A percentile compares a stretch with the other conserved stretches of the same genome.
Evolutionary conservation across 371 early-diverging fungal species (phyloP).

Genomic region (Fennellomyces sp.): DNA sequence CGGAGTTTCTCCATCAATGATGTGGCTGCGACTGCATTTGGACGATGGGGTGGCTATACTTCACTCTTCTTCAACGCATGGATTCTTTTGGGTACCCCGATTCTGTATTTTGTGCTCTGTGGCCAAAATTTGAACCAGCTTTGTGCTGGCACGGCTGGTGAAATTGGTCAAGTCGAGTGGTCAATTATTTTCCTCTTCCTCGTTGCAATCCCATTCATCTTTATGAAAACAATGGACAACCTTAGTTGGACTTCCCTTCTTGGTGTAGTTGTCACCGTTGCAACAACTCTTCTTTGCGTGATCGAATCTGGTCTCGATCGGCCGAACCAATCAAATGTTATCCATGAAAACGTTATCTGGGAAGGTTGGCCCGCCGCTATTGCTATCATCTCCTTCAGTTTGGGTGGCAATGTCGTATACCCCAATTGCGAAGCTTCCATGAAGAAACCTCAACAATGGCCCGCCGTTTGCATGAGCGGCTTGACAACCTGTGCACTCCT

Average conservation of each 20-base stretch:
- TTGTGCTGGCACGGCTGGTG: conserved; percentile 35
- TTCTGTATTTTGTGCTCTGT: conserved; percentile 58
- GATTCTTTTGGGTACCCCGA: conserved; percentile 56
- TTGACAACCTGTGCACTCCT: conserved; percentile 72
- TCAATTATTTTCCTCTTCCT: conserved; percentile 66
- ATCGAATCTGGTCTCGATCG: conserved; percentile 33
- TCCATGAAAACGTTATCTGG: conserved; percentile 48
- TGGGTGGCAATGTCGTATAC: conserved; percentile 81
- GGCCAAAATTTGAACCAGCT: conserved; percentile 53
- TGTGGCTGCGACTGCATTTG: conserved; percentile 37
- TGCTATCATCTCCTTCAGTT: conserved; percentile 73
- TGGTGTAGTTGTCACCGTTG: conserved; percentile 55
- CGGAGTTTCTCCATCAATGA: conserved; percentile 41
- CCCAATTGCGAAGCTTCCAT: conserved; percentile 86
- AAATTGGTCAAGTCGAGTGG: conserved; percentile 51
- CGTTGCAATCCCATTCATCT: conserved; percentile 51
- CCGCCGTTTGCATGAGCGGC: conserved; percentile 66
- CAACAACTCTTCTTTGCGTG: conserved; percentile 43
- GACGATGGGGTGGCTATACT: conserved; percentile 39
- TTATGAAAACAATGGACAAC: conserved; percentile 63
- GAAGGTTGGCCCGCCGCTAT: conserved; percentile 58
- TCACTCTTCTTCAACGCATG: conserved; percentile 60
- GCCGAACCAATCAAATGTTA: conserved; percentile 11
- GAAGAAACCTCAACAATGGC: conserved; percentile 75
- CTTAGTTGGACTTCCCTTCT: conserved; percentile 64